Conservation (phyloP, 305 asterid species). For the Petunia hybrid region DNA sequence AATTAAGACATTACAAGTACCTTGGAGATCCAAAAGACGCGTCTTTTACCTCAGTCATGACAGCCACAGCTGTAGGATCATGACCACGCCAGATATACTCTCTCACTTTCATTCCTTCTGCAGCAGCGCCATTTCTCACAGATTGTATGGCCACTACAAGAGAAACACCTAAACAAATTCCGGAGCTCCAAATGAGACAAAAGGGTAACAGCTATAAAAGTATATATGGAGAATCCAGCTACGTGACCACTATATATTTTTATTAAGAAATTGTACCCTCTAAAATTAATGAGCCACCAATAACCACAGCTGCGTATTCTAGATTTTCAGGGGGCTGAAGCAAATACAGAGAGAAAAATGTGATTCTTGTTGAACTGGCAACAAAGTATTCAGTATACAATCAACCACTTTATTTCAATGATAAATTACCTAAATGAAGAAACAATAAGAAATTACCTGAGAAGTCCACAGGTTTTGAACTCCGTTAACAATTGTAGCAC, state of each 20-base stretch:
- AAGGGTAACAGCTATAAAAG: background rate
- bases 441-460: constrained; percentile 48
- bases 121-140: constrained; percentile 94
- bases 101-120: constrained; percentile 92
- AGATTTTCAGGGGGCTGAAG: constrained; percentile 86
- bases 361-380: background rate
- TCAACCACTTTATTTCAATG: constrained; percentile 16
- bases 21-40: constrained; percentile 12
- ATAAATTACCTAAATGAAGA: background rate
- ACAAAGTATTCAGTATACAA: background rate
- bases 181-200: constrained; percentile 4
- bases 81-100: constrained; percentile 99
- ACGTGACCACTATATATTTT: background rate
- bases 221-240: background rate
- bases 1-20: constrained; percentile 25
- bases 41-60: constrained; percentile 90
- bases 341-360: constrained; percentile 33
- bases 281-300: constrained; percentile 90
- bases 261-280: constrained; percentile 62
- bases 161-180: constrained; percentile 73
- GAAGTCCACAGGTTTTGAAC: constrained; percentile 87
- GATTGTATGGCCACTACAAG: constrained; percentile 91
- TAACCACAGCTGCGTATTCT: constrained; percentile 88
- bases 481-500: constrained; percentile 95
- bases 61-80: constrained; percentile 97